phyloP scores from a whole-genome alignment of 192 early-diverging fungal species.

The Phycomyces nitens region DNA sequence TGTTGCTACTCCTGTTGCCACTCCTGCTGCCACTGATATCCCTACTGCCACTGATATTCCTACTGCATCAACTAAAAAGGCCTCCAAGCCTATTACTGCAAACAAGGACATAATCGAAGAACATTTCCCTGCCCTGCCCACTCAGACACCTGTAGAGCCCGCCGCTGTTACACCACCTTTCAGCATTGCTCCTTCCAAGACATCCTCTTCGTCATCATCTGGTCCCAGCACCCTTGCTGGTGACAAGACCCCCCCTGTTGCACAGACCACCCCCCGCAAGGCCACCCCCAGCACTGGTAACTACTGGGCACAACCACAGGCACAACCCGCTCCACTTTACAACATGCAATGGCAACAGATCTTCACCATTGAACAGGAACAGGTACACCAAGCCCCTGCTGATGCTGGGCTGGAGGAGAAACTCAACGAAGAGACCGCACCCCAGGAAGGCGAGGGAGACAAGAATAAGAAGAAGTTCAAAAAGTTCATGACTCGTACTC shows the following conservation, averaged over 20 bases:
- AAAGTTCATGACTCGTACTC: conserved; percentile 7
- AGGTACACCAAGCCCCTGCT: background rate
- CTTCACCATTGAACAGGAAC: background rate
- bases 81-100: background rate
- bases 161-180: background rate
- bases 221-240: background rate
- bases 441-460: background rate
- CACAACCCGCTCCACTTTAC: background rate
- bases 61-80: no score
- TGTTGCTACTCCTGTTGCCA: no score
- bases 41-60: no score
- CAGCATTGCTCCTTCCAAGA: background rate
- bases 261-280: background rate
- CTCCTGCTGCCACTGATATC: no score
- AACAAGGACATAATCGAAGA: background rate
- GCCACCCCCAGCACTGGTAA: background rate
- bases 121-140: background rate
- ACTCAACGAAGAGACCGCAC: background rate
- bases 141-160: background rate
- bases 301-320: background rate
- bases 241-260: background rate
- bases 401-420: background rate
- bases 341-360: background rate
- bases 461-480: conserved; percentile 2
- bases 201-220: background rate